phyloP scores from a whole-genome alignment of 352 stramenopile genomes.

The Pythium coloratum region DNA sequence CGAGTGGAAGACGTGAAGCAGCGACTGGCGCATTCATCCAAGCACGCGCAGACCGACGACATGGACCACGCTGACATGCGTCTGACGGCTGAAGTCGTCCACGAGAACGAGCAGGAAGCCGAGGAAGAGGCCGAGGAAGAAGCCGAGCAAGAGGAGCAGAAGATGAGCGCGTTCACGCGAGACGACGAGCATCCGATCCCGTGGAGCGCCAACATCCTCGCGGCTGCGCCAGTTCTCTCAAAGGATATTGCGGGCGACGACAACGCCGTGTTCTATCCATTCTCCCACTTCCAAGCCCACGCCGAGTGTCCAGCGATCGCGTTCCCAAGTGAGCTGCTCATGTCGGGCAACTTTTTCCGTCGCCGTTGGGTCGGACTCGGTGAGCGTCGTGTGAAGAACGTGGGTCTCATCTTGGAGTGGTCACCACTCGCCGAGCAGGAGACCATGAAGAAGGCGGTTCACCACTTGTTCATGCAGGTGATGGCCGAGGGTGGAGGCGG shows the following conservation, averaged over 20 bases:
- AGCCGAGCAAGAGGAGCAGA: constrained; percentile 89
- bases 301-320: constrained; percentile 68
- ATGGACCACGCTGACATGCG: constrained; percentile 72
- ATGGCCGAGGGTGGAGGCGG: constrained; percentile 30
- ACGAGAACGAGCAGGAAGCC: constrained; percentile 89
- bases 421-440: constrained; percentile 72
- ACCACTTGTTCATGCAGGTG: constrained; percentile 60
- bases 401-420: constrained; percentile 89
- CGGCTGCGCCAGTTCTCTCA: constrained; percentile 6
- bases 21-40: constrained; percentile 59
- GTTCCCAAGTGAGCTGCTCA: constrained; percentile 65
- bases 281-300: constrained; percentile 74
- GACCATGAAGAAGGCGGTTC: constrained; percentile 65
- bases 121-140: constrained; percentile 89
- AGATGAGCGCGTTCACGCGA: constrained; percentile 90
- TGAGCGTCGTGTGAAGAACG: constrained; percentile 87
- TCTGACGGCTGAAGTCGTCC: constrained; percentile 82
- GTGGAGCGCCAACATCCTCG: constrained; percentile 62
- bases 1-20: constrained; percentile 61
- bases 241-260: constrained; percentile 33
- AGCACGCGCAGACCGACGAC: constrained; percentile 40
- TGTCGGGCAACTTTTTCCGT: constrained; percentile 90
- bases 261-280: constrained; percentile 75
- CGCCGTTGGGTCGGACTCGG: constrained; percentile 86
- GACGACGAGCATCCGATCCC: constrained; percentile 88